phyloP scores from a whole-genome alignment of 1,139 yeast genomes.

The Arxiozyma telluris region DNA sequence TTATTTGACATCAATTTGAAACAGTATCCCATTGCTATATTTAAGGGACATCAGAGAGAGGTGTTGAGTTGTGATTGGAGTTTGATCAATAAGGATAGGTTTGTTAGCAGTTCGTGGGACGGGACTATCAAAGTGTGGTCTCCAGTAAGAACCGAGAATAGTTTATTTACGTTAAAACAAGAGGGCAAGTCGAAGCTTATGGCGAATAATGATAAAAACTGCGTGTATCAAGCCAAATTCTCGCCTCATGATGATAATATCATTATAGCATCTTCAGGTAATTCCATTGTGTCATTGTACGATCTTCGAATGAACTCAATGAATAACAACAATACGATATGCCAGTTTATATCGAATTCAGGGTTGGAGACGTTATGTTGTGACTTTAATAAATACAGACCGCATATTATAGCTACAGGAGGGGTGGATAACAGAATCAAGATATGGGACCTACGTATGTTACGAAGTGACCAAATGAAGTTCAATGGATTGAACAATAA shows the following conservation, averaged over 20 bases:
- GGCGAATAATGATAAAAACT: slow-evolving; percentile 32
- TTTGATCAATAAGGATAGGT: slow-evolving; percentile 59
- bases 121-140: slow-evolving; percentile 72
- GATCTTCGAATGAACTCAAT: slow-evolving; percentile 57
- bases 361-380: slow-evolving; percentile 61
- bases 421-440: slow-evolving; percentile 82
- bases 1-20: slow-evolving; percentile 66
- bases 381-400: slow-evolving; percentile 86
- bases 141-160: slow-evolving; percentile 45
- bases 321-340: slow-evolving; percentile 32
- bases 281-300: slow-evolving; percentile 73
- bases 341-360: slow-evolving; percentile 36
- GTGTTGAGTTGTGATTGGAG: slow-evolving; percentile 90
- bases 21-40: slow-evolving; percentile 66
- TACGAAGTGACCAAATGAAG: slow-evolving; percentile 18
- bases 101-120: slow-evolving; percentile 86
- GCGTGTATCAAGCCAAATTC: slow-evolving; percentile 71
- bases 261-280: slow-evolving; percentile 69
- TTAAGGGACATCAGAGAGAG: slow-evolving; percentile 73
- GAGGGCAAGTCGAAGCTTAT: slow-evolving; percentile 15
- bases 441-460: slow-evolving; percentile 82
- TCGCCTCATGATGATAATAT: slow-evolving; percentile 79
- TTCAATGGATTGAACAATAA: not conserved
- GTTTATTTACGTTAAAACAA: slow-evolving; percentile 50
- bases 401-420: slow-evolving; percentile 71